Base-by-base conservation (phyloP, 495 filamentous ascomycete species). In the Penicillium cosmopolitanum region DNA sequence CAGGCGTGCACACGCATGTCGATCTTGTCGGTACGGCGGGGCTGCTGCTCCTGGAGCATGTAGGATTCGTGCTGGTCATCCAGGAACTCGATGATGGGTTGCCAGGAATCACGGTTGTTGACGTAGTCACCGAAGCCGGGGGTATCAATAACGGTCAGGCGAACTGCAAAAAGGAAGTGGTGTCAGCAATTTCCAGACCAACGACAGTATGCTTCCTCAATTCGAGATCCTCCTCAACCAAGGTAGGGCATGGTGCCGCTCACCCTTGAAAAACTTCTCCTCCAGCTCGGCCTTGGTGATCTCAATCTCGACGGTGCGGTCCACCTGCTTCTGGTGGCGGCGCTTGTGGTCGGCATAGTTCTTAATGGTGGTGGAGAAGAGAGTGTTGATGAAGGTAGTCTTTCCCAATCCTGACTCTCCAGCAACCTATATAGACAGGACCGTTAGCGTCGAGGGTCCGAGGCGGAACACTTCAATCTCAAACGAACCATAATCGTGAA, bases 231-330 rank as follows among this genome's bases (percentile, higher is more conserved):
- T 44, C 12, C n/a, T 19, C n/a, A 5, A 11, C 21, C 46, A 28
- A n/a, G 46, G 23, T 25, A 18, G 16, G 21, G 2, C 31, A 9
- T 19, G 21, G 31, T 23, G 31, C 13, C 2, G 16, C 57, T 15
- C 34, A 98, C 94, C 94, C 84, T 98, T 98, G 87, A 98, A 98
- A 84, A 98, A 98, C 84, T 98, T 98, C 87, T 98, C 95, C 81
- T 98, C 95, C 59, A 98, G 79, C 82, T 98, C 95, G 51, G 95
- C 95, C 84, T 98, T 98, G 73, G 95, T 98, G 72, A 98, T 98
- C 76, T 98, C 95, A 69, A 98, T 98, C 82, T 98, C 95, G 55
- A 98, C 95, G 10, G 95, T 98, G 80, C 97, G 97, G 83, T 98
- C 95, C 55, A 97, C 84, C 80, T 98, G 95, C 86, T 98, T 98